Conservation (phyloP, 2,329 filamentous ascomycete genomes). For the Colletotrichum acutatum region DNA sequence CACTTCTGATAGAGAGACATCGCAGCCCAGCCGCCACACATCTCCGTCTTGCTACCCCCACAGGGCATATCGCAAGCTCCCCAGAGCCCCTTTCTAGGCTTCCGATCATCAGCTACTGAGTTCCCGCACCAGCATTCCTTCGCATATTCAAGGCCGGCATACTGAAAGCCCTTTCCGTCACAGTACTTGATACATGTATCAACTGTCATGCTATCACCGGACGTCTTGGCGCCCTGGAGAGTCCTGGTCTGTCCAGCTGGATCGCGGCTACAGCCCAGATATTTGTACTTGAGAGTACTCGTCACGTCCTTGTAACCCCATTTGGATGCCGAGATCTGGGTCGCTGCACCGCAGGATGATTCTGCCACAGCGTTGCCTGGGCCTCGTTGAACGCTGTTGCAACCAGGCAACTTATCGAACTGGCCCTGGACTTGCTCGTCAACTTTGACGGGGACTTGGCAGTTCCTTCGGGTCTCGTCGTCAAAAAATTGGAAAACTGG, state of each 20-base stretch:
- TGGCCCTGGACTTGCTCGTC: constrained; percentile 57
- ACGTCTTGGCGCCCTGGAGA: constrained; percentile 41
- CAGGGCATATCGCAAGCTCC: constrained; percentile 50
- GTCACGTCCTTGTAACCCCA: constrained; percentile 58
- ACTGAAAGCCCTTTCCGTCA: constrained; percentile 41
- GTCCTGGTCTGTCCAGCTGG: constrained; percentile 43
- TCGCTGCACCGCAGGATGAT: constrained; percentile 47
- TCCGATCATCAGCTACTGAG: constrained; percentile 35
- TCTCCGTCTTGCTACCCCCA: constrained; percentile 23
- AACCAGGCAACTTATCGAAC: constrained; percentile 63
- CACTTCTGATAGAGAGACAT: constrained; percentile 51
- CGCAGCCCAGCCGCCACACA: constrained; percentile 41
- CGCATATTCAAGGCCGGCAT: constrained; percentile 51
- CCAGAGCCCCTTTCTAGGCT: constrained; percentile 51
- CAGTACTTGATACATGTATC: constrained; percentile 47
- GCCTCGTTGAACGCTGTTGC: constrained; percentile 56
- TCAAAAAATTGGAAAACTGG: constrained; percentile 59
- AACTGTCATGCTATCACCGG: constrained; percentile 47
- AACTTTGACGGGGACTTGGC: constrained; percentile 60
- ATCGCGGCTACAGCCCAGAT: constrained; percentile 61
- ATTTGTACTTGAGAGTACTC: constrained; percentile 56
- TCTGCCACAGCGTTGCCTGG: constrained; percentile 37
- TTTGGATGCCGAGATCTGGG: constrained; percentile 49
- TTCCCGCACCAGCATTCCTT: constrained; percentile 52
- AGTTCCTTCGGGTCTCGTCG: constrained; percentile 53